Percentiles rank a stretch among this genome's conserved stretches.
Evolutionary conservation across 495 filamentous ascomycete genomes (phyloP).

Genomic region (Cenococcum geophilum): DNA sequence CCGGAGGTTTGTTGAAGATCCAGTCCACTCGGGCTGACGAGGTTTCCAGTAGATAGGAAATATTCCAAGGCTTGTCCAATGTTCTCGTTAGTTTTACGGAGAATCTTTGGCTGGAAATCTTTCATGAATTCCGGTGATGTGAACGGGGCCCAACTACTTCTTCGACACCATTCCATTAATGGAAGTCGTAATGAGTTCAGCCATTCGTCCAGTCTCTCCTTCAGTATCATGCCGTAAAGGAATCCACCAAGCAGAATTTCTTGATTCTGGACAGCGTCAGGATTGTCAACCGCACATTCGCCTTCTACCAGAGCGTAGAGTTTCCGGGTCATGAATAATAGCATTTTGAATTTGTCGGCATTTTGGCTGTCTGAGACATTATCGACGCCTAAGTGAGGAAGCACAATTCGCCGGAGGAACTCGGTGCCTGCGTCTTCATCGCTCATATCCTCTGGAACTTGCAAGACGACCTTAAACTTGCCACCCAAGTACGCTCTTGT

Average conservation of each 20-base stretch:
- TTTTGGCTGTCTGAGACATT: slow-evolving; percentile 76
- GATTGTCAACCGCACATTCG: slow-evolving; percentile 88
- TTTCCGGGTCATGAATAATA: slow-evolving; percentile 94
- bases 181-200: slow-evolving; percentile 57
- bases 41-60: slow-evolving; percentile 92
- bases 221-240: slow-evolving; percentile 89
- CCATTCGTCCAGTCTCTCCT: slow-evolving; percentile 88
- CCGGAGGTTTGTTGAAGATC: slow-evolving; percentile 92
- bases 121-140: slow-evolving; percentile 63
- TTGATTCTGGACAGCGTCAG: slow-evolving; percentile 90
- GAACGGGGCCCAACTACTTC: slow-evolving; percentile 57
- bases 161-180: slow-evolving; percentile 64
- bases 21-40: slow-evolving; percentile 81
- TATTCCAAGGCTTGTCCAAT: slow-evolving; percentile 82
- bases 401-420: slow-evolving; percentile 80
- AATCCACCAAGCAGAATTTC: slow-evolving; percentile 90
- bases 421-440: slow-evolving; percentile 84
- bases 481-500: slow-evolving; percentile 78
- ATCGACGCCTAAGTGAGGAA: slow-evolving; percentile 80
- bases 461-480: slow-evolving; percentile 81
- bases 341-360: slow-evolving; percentile 85
- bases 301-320: slow-evolving; percentile 87
- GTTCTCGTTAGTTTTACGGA: slow-evolving; percentile 77
- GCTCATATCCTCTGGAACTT: slow-evolving; percentile 68
- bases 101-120: slow-evolving; percentile 71